A percentile compares a stretch with the other conserved stretches of the same genome.
Evolutionary conservation across 805 yeast genomes (phyloP).

Genomic region (Candida parachauliodes): DNA sequence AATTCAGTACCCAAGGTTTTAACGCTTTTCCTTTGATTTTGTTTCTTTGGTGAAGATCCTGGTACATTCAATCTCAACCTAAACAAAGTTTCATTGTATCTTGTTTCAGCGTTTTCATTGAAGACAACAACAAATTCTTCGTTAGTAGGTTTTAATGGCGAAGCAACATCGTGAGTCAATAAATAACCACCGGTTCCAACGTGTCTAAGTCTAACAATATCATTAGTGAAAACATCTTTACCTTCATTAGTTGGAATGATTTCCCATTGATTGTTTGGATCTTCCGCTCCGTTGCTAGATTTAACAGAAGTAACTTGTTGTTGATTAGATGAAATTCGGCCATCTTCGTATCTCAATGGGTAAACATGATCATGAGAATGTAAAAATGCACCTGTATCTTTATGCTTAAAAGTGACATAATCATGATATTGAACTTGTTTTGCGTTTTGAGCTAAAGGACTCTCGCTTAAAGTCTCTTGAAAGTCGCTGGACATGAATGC

Average conservation of each 20-base stretch:
- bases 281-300: constrained; percentile 39
- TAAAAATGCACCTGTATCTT: constrained; percentile 70
- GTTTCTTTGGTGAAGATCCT: constrained; percentile 39
- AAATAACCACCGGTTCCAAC: constrained; percentile 74
- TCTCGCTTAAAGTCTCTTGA: constrained; percentile 88
- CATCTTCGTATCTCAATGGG: constrained; percentile 94
- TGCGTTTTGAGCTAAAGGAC: constrained; percentile 67
- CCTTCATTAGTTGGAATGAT: constrained; percentile 59
- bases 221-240: constrained; percentile 61
- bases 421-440: constrained; percentile 75
- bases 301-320: constrained; percentile 84
- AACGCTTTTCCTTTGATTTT: constrained; percentile 45
- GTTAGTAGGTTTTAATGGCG: constrained; percentile 87
- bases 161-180: constrained; percentile 93
- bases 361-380: constrained; percentile 78
- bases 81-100: constrained; percentile 72
- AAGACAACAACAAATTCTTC: constrained; percentile 84
- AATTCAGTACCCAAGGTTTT: constrained; percentile 70
- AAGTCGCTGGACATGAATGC: constrained; percentile 91
- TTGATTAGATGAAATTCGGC: constrained; percentile 88
- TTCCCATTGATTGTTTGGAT: constrained; percentile 80
- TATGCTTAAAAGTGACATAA: constrained; percentile 71
- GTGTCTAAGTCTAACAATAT: constrained; percentile 75
- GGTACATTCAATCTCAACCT: constrained; percentile 53
- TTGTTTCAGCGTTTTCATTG: constrained; percentile 53